Base-by-base conservation (phyloP, 1,139 yeast genomes). In the Pichia sp. region DNA sequence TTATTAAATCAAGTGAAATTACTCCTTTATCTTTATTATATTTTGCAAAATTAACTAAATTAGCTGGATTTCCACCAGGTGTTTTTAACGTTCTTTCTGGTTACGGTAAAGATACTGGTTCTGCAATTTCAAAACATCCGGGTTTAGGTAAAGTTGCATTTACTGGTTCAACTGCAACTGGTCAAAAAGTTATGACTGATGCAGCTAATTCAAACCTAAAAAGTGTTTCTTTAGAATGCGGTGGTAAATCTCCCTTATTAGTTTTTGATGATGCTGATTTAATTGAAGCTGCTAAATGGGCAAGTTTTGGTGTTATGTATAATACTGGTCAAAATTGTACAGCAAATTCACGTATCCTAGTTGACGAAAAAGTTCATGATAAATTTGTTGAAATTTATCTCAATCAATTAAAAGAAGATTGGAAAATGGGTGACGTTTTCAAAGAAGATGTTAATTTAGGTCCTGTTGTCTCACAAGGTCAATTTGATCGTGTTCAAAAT, bases 261-360 rank as follows among this genome's bases (percentile, higher is more conserved):
- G 78, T 74, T 47, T 82, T 82, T 68, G 82, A 67, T 41, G 96
- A 76, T 62, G 85, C 87, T 25, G 90, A 89, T 60, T 64, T 87
- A 39, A 84, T 80, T 0, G 80, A 80, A 60, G 90, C 95, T 39
- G 89, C 83, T 31, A 84, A 84, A 62, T 86, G 94, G 83, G 81
- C 90, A 38, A 87, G 92, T 26, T 69, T 78, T 53, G 97, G 96
- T 55, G 79, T 89, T 51, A 81, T 86, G 74, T 74, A 73, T 64
- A 89, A 89, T 67, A 78, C 84, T 59, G 97, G 97, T 37, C 96
- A 89, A 66, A 82, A 87, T 43, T 89, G 97, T 70, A 87, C 94
- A 36, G 87, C 95, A 45, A 87, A 90, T 47, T 87, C 92, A 51
- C 73, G 97, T 53, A 74, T 87, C 35, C 84, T 83, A 55, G 84